These are phyloP conservation scores for Conticribra weissflogii DNA, from an alignment of 108 stramenopile species.

Conservation along the genomic window DNA sequence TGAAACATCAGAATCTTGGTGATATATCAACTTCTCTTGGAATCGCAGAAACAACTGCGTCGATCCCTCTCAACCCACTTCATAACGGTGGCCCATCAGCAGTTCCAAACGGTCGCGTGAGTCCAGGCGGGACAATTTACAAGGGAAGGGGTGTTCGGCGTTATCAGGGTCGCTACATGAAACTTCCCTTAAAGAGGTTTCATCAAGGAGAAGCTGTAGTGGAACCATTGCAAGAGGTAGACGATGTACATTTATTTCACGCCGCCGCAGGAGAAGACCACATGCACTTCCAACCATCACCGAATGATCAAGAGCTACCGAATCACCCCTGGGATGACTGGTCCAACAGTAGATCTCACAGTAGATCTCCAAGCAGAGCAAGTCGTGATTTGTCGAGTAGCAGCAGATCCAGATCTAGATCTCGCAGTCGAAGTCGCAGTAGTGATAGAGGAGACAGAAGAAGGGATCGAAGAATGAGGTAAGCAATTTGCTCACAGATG, in stretches of 20 bases:
- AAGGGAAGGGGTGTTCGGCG: constrained; percentile 60
- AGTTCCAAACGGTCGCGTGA: constrained; percentile 43
- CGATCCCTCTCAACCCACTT: constrained; percentile 10
- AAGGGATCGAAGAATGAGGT: neutral
- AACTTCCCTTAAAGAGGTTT: constrained; percentile 59
- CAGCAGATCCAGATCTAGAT: constrained; percentile 1
- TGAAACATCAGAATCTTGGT: constrained; percentile 16
- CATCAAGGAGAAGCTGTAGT: constrained; percentile 49
- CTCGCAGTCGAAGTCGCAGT: constrained; percentile 11
- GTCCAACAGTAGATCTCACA: constrained; percentile 16
- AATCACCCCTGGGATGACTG: constrained; percentile 16
- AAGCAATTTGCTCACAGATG: too few relatives aligned
- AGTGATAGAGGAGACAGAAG: constrained; percentile 7
- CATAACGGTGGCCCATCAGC: constrained; percentile 10
- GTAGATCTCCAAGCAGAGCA: neutral
- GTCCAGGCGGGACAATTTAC: constrained; percentile 71
- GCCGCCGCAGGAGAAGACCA: neutral
- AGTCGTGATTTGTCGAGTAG: neutral
- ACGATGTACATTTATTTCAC: neutral
- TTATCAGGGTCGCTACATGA: constrained; percentile 68
- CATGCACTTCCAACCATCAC: neutral
- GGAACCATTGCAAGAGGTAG: constrained; percentile 4
- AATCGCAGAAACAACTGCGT: neutral
- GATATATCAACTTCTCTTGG: constrained; percentile 8
- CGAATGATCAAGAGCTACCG: constrained; percentile 4